phyloP scores from a whole-genome alignment of 495 filamentous ascomycete species.

The Xylaria sp. region DNA sequence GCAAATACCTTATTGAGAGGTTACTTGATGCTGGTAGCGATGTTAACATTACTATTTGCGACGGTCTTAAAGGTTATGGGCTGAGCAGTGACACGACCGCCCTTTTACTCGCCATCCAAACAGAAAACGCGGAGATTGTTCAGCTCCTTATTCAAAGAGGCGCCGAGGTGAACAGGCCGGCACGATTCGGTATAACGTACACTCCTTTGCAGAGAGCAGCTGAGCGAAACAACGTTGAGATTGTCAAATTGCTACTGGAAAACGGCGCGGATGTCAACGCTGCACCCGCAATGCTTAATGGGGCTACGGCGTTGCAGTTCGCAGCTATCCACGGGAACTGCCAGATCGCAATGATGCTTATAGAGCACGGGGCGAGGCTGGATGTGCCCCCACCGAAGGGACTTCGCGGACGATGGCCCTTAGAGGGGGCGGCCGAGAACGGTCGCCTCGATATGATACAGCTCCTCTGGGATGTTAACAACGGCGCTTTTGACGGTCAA shows the following conservation, averaged over 20 bases:
- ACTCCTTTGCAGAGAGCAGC: neutral
- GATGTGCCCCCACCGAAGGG: neutral
- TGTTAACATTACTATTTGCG: neutral
- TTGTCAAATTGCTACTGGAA: neutral
- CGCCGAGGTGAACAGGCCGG: neutral
- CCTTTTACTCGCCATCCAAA: neutral
- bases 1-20: neutral
- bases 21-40: neutral
- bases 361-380: neutral
- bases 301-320: neutral
- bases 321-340: conserved; percentile 4
- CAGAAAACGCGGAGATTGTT: neutral
- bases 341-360: neutral
- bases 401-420: conserved; percentile 27
- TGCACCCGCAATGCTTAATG: neutral
- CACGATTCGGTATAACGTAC: neutral
- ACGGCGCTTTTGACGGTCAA: conserved; percentile 23
- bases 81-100: too few species aligned
- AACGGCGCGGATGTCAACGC: neutral
- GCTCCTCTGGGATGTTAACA: conserved; percentile 19
- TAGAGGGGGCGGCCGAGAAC: conserved; percentile 32
- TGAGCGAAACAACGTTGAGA: neutral
- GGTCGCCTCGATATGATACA: conserved; percentile 34
- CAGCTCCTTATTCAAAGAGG: neutral
- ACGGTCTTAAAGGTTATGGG: too few species aligned